Conservation (phyloP, 345 rosid genomes). For the Camelina hispida region DNA sequence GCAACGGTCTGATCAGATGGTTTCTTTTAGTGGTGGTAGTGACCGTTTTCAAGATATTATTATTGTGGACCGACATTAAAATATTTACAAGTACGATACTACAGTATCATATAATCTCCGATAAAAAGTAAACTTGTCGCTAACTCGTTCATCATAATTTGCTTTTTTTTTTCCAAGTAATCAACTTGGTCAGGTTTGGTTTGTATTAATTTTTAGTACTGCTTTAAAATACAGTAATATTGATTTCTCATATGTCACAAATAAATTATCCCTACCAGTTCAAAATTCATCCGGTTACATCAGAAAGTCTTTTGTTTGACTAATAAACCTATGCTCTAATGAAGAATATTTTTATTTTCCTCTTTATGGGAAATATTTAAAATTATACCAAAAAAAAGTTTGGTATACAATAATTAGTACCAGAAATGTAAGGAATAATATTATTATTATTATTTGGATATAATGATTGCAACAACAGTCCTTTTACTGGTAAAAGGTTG, state of each 20-base stretch:
- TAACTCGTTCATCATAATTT: not conserved
- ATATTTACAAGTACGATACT: constrained; percentile 18
- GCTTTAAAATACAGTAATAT: too few relatives aligned
- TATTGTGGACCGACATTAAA: constrained; percentile 32
- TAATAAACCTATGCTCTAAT: not conserved
- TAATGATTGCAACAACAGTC: constrained; percentile 43
- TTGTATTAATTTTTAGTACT: too few relatives aligned
- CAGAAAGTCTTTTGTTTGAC: not conserved
- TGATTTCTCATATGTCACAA: not conserved
- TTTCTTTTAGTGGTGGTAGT: constrained; percentile 35
- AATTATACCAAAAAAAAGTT: constrained; percentile 21
- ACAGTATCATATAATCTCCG: not conserved
- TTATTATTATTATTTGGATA: not conserved
- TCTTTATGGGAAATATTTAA: constrained; percentile 16
- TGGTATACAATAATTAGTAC: constrained; percentile 32
- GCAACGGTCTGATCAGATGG: constrained; percentile 40
- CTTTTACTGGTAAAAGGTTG: constrained; percentile 40
- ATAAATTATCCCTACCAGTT: not conserved
- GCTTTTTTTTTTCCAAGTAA: not conserved
- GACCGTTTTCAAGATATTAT: constrained; percentile 35
- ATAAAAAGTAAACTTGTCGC: too few relatives aligned
- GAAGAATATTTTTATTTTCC: not conserved
- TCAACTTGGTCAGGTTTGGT: not conserved
- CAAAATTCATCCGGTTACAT: not conserved
- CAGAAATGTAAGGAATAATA: constrained; percentile 26